Base-by-base conservation (phyloP, 2,329 filamentous ascomycete genomes). In the Davidsoniella australis region DNA sequence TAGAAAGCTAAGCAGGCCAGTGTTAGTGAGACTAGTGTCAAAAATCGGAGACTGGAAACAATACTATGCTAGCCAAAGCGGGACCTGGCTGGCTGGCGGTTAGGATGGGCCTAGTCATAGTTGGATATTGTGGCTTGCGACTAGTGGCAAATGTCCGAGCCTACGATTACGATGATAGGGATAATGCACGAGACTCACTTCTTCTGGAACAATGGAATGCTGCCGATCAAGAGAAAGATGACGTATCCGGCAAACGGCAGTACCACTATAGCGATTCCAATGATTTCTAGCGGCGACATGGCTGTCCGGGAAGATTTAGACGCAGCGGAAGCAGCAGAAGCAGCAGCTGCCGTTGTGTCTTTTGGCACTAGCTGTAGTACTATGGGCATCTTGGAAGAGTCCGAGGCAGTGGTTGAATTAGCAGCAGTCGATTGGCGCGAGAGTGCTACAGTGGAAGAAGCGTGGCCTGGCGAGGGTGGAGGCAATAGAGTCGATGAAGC, bases 201-300 rank as follows among this genome's bases (percentile, higher is more conserved):
- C 66, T 83, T 72, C 62, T 96, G 89, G 47, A 94, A 67, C 56
- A 71, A 75, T 2, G 85, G 79, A 57, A 75, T 78, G 12, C 80
- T 73, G 52, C 84, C 66, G 8, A 82, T 64, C 2, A 71, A 65
- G n/a, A 94, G 64, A 54, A 82, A 78, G 24, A 73, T 59, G 16
- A 76, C 65, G 63, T 91, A 94, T 23, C 83, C 57, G 38, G 72
- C 72, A 29, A 53, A 23, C 16, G 51, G 51, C 18, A 53, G 24
- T 24, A 46, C 39, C 16, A 41, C n/a, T n/a, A 49, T 20, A 23
- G 12, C 42, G n/a, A 50, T 12, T 8, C 42, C 48, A 14, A 37
- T 26, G 41, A 50, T 39, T 12, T 36, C 33, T 26, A 50, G n/a
- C 10, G 47, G 14, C 18, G 20, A 17, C 46, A 52, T 49, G 37